These are phyloP conservation scores for Phaffomyces thermotolerans DNA, from an alignment of 805 yeast species.

Conservation along the genomic window DNA sequence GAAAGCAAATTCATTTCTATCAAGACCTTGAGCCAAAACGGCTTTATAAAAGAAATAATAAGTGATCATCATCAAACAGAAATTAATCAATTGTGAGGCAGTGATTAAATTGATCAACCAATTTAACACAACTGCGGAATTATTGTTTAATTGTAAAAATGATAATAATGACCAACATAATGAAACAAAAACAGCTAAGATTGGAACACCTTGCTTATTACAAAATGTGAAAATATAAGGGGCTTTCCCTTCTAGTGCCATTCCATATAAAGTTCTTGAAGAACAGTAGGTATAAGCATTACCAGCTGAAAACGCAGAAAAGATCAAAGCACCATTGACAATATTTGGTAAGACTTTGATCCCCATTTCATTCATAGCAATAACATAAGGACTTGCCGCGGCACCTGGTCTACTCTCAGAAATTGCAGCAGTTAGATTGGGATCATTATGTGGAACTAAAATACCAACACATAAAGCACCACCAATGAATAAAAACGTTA, in stretches of 20 bases:
- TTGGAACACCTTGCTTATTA: slow-evolving; percentile 63
- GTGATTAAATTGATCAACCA: slow-evolving; percentile 73
- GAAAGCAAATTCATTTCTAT: slow-evolving; percentile 39
- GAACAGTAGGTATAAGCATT: slow-evolving; percentile 74
- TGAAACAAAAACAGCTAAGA: slow-evolving; percentile 45
- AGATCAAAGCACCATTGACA: slow-evolving; percentile 69
- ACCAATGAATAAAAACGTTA: slow-evolving; percentile 60
- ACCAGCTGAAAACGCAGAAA: slow-evolving; percentile 79
- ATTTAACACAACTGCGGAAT: slow-evolving; percentile 55
- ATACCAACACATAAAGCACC: slow-evolving; percentile 77
- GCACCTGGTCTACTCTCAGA: slow-evolving; percentile 65
- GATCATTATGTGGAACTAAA: slow-evolving; percentile 64
- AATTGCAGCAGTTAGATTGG: slow-evolving; percentile 49
- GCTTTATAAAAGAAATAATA: slow-evolving; percentile 60
- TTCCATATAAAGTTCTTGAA: slow-evolving; percentile 58
- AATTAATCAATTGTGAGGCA: slow-evolving; percentile 59
- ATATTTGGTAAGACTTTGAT: slow-evolving; percentile 66
- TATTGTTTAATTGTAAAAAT: slow-evolving; percentile 52
- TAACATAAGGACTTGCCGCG: slow-evolving; percentile 73
- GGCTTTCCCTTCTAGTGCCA: slow-evolving; percentile 67
- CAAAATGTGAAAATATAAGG: slow-evolving; percentile 61
- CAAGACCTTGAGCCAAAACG: slow-evolving; percentile 44
- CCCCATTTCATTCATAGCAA: slow-evolving; percentile 68
- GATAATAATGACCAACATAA: slow-evolving; percentile 57
- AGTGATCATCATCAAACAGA: slow-evolving; percentile 47